A percentile compares a stretch with the other conserved stretches of the same genome.
These are phyloP conservation scores for Colletotrichum scovillei DNA, from an alignment of 2,329 filamentous ascomycete species.

Conservation along the genomic window DNA sequence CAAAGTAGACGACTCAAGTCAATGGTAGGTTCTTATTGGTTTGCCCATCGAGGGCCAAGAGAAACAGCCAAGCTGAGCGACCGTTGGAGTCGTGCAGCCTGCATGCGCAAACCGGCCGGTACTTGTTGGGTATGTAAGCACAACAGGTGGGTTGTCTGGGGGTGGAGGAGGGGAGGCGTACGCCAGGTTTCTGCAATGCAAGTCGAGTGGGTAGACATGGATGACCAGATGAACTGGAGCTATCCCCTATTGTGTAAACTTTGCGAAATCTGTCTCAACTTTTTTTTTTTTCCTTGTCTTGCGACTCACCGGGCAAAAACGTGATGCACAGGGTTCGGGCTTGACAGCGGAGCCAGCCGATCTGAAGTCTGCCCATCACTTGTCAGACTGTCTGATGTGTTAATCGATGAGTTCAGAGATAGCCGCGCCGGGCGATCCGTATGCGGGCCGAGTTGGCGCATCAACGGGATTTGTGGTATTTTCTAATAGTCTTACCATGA, in stretches of 20 bases:
- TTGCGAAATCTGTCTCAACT: slow-evolving; percentile 9
- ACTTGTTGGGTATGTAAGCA: not conserved
- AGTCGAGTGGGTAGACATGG: not conserved
- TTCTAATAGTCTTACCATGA: not conserved
- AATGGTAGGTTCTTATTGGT: not conserved
- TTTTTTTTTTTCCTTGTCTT: not conserved
- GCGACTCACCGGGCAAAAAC: not conserved
- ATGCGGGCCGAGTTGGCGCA: not conserved
- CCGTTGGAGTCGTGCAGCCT: not conserved
- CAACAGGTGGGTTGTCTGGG: slow-evolving; percentile 15
- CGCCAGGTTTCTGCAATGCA: not conserved
- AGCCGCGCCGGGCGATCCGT: not conserved
- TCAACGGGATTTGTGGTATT: not conserved
- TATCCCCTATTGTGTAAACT: slow-evolving; percentile 8
- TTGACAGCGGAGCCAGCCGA: not conserved
- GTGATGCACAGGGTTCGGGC: not conserved
- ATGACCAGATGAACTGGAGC: not conserved
- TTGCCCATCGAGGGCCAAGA: not conserved
- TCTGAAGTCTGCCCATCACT: not conserved
- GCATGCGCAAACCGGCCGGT: not conserved
- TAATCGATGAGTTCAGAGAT: not conserved
- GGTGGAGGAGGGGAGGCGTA: not conserved
- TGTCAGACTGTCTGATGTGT: not conserved
- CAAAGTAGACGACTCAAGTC: not conserved
- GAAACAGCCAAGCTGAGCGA: not conserved